Base-by-base conservation (phyloP, 75 land plant genomes). In the Selaginella moellendorffii region DNA sequence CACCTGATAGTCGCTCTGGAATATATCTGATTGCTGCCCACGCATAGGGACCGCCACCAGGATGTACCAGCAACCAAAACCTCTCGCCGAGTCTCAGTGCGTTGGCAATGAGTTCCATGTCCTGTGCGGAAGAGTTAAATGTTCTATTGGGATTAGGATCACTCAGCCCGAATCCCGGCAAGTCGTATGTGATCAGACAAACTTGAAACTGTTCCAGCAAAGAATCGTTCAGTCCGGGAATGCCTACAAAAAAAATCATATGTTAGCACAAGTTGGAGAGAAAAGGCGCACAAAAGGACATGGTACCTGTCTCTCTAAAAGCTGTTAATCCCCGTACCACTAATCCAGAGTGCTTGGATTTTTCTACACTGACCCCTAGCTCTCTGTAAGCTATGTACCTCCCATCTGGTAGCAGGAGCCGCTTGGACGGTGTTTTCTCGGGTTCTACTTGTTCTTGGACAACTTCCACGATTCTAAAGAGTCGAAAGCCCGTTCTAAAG, bases 1-100 rank as follows among this genome's bases (percentile, higher is more conserved):
- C 24, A 56, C 59, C 59, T 56, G 59, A 56, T 56, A 56, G 21
- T 2, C 59, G 19, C 59, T 56, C 59, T 21, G 59, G 59, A 21
- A 56, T 56, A 21, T 56, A 56, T 56, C 59, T 8, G 24, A 56
- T 56, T 2, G 59, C 59, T 21, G 59, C 59, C 59, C 59, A 56
- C n/a, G 59, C 24, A 21, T 56, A 25, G 8, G 59, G 59, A 56
- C 59, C 59, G 2, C 59, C 59, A 56, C 59, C 59, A 9, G 59
- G 24, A 21, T 19, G 59, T 21, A 25, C 59, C 8, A 56, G 8
- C 21, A 56, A 8, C 59, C 59, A 56, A 21, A 56, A 56, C 2
- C 59, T 8, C 24, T 56, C 59, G 2, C 59, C 59, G 5, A 56
- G 59, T 8, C 24, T 8, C 8, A 56, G 24, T 9, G 21, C 19